These are phyloP conservation scores for Micractinium conductrix DNA, from an alignment of 139 green algal species.

Conservation along the genomic window DNA sequence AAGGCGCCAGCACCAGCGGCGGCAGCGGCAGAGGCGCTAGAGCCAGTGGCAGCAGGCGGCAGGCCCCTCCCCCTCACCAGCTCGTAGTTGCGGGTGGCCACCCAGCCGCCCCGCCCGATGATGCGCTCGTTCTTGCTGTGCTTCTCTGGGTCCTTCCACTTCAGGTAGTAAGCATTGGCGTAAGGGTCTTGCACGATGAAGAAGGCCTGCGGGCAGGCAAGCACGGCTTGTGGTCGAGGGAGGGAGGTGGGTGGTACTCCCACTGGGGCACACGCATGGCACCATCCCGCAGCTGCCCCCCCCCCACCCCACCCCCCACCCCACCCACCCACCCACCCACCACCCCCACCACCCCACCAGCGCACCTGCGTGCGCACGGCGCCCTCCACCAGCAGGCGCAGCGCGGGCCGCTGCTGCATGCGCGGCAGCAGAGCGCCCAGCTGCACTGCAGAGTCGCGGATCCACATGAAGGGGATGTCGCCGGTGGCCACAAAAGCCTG, in stretches of 20 bases:
- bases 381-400: conserved; percentile 54
- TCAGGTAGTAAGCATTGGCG: conserved; percentile 62
- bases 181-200: conserved; percentile 73
- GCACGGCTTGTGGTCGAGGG: too few relatives aligned
- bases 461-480: conserved; percentile 70
- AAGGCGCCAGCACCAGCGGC: too few relatives aligned
- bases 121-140: conserved; percentile 45
- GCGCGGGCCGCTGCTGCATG: conserved; percentile 41
- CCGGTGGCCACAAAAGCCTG: conserved; percentile 38
- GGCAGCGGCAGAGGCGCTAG: too few relatives aligned
- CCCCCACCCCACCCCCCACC: too few relatives aligned
- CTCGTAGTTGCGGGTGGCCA: conserved; percentile 73
- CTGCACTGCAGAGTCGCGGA: conserved; percentile 62
- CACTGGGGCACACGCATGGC: too few relatives aligned
- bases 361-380: conserved; percentile 39
- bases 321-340: too few relatives aligned
- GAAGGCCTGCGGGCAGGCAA: conserved; percentile 42
- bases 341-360: too few relatives aligned
- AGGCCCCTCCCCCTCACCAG: conserved; percentile 27
- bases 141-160: conserved; percentile 32
- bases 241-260: too few relatives aligned
- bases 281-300: too few relatives aligned
- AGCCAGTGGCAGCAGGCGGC: too few relatives aligned
- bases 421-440: conserved; percentile 60
- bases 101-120: conserved; percentile 60